Base-by-base conservation (phyloP, 371 early-diverging fungal species). In the Gilbertella persicaria region DNA sequence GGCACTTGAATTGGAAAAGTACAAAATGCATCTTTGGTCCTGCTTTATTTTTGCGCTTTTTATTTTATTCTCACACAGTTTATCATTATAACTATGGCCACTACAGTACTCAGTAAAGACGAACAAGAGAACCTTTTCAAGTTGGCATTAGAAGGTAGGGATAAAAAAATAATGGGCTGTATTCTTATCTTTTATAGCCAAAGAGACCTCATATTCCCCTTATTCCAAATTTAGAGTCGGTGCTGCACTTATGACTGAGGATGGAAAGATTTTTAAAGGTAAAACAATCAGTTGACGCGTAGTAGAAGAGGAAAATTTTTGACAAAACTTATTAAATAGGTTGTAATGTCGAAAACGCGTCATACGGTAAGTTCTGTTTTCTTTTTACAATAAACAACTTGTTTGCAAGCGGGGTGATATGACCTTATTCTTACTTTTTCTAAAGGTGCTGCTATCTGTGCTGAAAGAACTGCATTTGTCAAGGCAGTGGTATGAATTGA, bases 191-290 rank as follows among this genome's bases (percentile, higher is more conserved):
- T 16, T 20, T 45, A 26, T 58, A 85, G 86, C 83, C 25, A 75
- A 71, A 45, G 74, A 75, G 12, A 39, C 44, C 10, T 72, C 86
- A 0, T 92, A 93, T 67, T 81, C 82, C 9, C 94, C 94, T 16
- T 93, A 93, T 76, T 86, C 87, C 28, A 89, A 91, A 47, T 93
- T 91, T 69, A 80, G 88, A 19, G 91, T 93, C 12, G 94, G 94
- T 29, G 88, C 90, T 42, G 88, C 92, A 4, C 60, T 91, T 38
- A 67, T 90, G 37, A 63, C 84, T 7, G 71, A 74, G 39, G 76
- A 81, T 38, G 89, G 88, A 26, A 83, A 78, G 16, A 60, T 85
- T 21, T 87, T 65, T 45, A 69, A 78, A 70, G 85, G 85, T 82
- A 79, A 51, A 21, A 20, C 20, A 14, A 12, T 39, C 23, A 43